Conservation (phyloP, 163 green algal species). For the Scenedesmus sp. region DNA sequence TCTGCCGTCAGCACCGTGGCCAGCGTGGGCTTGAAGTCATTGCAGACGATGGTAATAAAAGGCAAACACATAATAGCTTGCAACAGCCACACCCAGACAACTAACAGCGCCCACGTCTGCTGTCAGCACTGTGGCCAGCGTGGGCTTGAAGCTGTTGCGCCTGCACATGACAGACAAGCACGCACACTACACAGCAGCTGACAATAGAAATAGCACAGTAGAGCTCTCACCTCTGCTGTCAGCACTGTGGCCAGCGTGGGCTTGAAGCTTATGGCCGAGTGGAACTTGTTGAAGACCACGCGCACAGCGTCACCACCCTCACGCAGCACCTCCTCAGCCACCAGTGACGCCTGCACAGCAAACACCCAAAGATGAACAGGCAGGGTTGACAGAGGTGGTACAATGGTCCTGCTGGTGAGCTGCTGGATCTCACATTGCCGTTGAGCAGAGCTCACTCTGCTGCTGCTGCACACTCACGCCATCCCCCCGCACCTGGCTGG, state of each 20-base stretch:
- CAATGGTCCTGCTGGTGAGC: too few relatives aligned
- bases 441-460: too few relatives aligned
- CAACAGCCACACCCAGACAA: too few relatives aligned
- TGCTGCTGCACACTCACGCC: too few relatives aligned
- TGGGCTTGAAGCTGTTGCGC: constrained; percentile 86
- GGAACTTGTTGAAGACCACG: constrained; percentile 97
- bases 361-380: background rate
- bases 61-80: too few relatives aligned
- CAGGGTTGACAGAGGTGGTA: too few relatives aligned
- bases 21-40: constrained; percentile 94
- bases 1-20: constrained; percentile 92
- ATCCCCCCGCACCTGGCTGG: too few relatives aligned
- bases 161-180: too few relatives aligned
- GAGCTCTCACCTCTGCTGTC: constrained; percentile 76
- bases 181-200: too few relatives aligned
- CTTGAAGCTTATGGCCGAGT: constrained; percentile 94
- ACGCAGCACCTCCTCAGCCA: constrained; percentile 92
- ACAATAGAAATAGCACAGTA: too few relatives aligned
- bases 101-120: constrained; percentile 71
- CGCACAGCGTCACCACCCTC: constrained; percentile 83
- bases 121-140: constrained; percentile 91
- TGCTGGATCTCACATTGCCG: too few relatives aligned
- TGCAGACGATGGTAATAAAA: too few relatives aligned
- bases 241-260: constrained; percentile 96
- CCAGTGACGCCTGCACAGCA: constrained; percentile 67